phyloP scores from a whole-genome alignment of 768 basidiomycete genomes.

The Leccinum truebloodii region DNA sequence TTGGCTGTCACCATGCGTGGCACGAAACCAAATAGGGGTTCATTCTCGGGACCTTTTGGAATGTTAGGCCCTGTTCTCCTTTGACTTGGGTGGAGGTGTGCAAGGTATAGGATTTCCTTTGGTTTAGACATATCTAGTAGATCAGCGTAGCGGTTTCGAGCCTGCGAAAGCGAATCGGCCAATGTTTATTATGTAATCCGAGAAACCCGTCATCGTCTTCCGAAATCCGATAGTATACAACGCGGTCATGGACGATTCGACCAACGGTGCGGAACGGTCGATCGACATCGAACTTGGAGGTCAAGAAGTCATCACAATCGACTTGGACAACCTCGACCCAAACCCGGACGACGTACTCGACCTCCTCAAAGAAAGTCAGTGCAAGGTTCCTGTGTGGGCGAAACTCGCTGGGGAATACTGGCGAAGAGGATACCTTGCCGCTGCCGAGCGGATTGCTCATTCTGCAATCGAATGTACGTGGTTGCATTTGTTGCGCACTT shows the following conservation, averaged over 20 bases:
- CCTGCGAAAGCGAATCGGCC: too few species aligned
- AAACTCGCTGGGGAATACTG: slow-evolving; percentile 88
- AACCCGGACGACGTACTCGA: slow-evolving; percentile 75
- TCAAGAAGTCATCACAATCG: slow-evolving; percentile 86
- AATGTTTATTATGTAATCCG: not conserved
- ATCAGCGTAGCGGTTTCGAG: too few species aligned
- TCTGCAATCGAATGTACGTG: slow-evolving; percentile 68
- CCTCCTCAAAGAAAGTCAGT: slow-evolving; percentile 69
- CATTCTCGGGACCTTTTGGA: slow-evolving; percentile 34
- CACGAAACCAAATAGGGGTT: slow-evolving; percentile 74
- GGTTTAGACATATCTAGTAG: slow-evolving; percentile 13
- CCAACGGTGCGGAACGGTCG: slow-evolving; percentile 31
- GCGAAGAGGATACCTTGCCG: slow-evolving; percentile 70
- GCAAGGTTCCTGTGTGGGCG: slow-evolving; percentile 75
- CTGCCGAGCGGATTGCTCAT: slow-evolving; percentile 73
- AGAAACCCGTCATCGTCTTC: not conserved
- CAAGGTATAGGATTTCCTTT: slow-evolving; percentile 56
- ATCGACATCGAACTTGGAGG: slow-evolving; percentile 79
- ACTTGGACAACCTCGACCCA: slow-evolving; percentile 83
- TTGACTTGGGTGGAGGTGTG: slow-evolving; percentile 40
- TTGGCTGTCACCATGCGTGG: slow-evolving; percentile 65
- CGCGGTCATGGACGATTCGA: slow-evolving; percentile 21
- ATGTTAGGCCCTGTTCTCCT: slow-evolving; percentile 19
- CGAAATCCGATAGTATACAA: not conserved
- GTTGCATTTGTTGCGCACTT: not conserved